Percentiles rank a stretch among this genome's conserved stretches.
Conservation (phyloP, 1,284 basidiomycete species). For the Malassezia sympodialis region DNA sequence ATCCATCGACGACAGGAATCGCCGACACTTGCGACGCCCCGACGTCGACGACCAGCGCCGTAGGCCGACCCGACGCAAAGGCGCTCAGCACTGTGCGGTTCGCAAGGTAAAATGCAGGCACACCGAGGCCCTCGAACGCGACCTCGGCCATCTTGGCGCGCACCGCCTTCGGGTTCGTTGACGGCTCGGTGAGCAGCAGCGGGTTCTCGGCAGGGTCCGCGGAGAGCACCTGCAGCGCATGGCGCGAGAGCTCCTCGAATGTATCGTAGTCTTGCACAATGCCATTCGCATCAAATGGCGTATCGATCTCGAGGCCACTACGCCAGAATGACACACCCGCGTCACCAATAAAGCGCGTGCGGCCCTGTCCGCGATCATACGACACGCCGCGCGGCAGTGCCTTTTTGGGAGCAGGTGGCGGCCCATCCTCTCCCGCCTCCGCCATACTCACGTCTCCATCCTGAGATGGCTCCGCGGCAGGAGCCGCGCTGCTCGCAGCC, state of each 20-base stretch:
- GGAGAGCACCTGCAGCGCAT: constrained; percentile 27
- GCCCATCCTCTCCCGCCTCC: constrained; percentile 1
- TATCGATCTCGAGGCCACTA: constrained; percentile 71
- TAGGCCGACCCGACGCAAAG: constrained; percentile 94
- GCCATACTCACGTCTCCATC: constrained; percentile 20
- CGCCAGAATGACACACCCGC: constrained; percentile 87
- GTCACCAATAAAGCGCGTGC: constrained; percentile 66
- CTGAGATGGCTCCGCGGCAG: neutral
- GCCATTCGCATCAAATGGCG: constrained; percentile 68
- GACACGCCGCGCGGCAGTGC: constrained; percentile 18
- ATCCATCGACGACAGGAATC: constrained; percentile 92
- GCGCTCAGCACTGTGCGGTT: constrained; percentile 91
- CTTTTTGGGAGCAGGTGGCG: neutral
- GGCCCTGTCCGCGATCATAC: constrained; percentile 52
- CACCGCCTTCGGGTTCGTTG: constrained; percentile 85
- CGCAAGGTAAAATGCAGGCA: constrained; percentile 92
- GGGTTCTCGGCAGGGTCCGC: constrained; percentile 64
- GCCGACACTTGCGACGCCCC: constrained; percentile 80
- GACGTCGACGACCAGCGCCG: constrained; percentile 86
- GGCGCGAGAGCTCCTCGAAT: constrained; percentile 22
- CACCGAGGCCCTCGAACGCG: constrained; percentile 89
- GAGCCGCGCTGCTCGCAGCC: neutral
- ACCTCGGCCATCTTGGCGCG: constrained; percentile 88
- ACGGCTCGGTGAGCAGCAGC: constrained; percentile 82
- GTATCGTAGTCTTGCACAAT: constrained; percentile 49